Evolutionary conservation across 768 basidiomycete genomes (phyloP).

Genomic region (Phanerochaete sordida): DNA sequence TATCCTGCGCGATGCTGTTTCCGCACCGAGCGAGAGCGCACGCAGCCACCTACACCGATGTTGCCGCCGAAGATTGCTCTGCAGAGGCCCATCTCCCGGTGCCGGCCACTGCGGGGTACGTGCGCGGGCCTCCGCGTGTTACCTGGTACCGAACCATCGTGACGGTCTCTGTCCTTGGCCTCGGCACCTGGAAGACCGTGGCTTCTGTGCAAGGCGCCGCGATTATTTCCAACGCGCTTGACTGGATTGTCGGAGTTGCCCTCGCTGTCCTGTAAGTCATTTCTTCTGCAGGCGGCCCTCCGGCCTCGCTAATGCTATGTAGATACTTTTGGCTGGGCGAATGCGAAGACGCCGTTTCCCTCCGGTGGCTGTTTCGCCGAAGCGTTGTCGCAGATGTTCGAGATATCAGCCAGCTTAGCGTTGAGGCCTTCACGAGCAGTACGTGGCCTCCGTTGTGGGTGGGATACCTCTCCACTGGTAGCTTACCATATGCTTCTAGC

Average conservation of each 20-base stretch:
- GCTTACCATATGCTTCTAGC: no score
- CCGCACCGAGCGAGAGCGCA: no score
- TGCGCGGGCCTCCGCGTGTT: not conserved
- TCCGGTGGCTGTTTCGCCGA: not conserved
- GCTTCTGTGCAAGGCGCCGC: not conserved
- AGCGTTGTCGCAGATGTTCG: not conserved
- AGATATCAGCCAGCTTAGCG: no score
- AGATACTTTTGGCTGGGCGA: not conserved
- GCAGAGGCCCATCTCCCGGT: not conserved
- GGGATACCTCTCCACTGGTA: no score
- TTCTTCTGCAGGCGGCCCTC: not conserved
- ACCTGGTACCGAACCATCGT: not conserved
- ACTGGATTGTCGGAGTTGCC: not conserved
- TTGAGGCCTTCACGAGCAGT: no score
- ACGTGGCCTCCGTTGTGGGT: no score
- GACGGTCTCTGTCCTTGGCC: not conserved
- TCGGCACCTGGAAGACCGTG: not conserved
- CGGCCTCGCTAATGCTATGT: not conserved
- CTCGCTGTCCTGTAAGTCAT: not conserved
- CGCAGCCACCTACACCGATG: no score
- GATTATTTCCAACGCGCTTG: not conserved
- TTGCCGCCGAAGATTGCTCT: no score
- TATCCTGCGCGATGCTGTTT: no score
- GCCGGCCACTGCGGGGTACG: not conserved
- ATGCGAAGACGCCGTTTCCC: not conserved